phyloP scores from a whole-genome alignment of 2,329 filamentous ascomycete species.

The Penicillium psychrosexuale region DNA sequence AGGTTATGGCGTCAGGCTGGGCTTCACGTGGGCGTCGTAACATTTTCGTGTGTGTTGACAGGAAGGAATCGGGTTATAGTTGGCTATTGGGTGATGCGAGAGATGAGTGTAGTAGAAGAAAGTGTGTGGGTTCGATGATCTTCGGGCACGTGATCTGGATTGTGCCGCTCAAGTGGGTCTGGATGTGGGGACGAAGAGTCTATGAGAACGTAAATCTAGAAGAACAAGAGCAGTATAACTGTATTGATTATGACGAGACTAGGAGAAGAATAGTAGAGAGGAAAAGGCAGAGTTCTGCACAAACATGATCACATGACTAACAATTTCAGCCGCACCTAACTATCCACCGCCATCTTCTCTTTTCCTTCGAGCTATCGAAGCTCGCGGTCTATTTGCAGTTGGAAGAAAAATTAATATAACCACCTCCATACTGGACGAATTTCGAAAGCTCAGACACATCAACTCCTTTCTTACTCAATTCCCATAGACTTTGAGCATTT shows the following conservation, averaged over 20 bases:
- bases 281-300: too few relatives aligned
- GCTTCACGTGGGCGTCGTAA: neutral
- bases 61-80: neutral
- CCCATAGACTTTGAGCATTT: neutral
- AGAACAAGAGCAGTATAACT: too few relatives aligned
- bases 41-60: neutral
- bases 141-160: neutral
- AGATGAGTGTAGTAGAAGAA: neutral
- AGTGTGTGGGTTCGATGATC: neutral
- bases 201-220: too few relatives aligned
- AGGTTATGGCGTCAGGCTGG: neutral
- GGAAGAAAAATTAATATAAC: rapidly evolving
- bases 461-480: neutral
- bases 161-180: neutral
- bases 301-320: too few relatives aligned
- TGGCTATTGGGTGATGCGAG: neutral
- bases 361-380: neutral
- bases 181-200: neutral
- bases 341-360: too few relatives aligned
- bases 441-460: too few relatives aligned
- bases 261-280: too few relatives aligned
- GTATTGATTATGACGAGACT: too few relatives aligned
- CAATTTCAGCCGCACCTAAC: too few relatives aligned
- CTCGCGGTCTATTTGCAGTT: neutral
- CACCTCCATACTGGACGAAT: neutral